Percentiles rank a stretch among this genome's conserved stretches.
Evolutionary conservation across 2,329 filamentous ascomycete species (phyloP).

Genomic region (Colletotrichum godetiae): DNA sequence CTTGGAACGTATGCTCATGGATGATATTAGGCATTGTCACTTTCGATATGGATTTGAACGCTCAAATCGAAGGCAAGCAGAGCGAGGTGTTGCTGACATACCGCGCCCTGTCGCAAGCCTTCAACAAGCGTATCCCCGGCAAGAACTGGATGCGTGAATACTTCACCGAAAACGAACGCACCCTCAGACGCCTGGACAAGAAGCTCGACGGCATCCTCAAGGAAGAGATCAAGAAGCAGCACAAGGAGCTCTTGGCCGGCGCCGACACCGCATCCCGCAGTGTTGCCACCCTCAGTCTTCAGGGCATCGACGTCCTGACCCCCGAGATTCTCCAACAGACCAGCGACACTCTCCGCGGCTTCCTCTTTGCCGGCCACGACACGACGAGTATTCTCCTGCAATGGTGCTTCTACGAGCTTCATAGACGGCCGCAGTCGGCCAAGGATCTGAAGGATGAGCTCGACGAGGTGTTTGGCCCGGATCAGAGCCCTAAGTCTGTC

Average conservation of each 20-base stretch:
- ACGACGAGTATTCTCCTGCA: conserved; percentile 50
- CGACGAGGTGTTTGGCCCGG: conserved; percentile 47
- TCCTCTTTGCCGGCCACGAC: conserved; percentile 54
- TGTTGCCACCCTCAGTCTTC: conserved; percentile 47
- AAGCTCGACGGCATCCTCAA: conserved; percentile 40
- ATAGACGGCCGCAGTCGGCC: conserved; percentile 42
- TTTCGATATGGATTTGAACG: conserved; percentile 48
- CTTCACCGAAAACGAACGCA: conserved; percentile 36
- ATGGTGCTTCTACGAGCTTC: conserved; percentile 51
- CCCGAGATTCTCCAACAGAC: conserved; percentile 43
- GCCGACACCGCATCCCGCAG: conserved; percentile 36
- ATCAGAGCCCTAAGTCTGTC: conserved; percentile 39
- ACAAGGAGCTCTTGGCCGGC: conserved; percentile 27
- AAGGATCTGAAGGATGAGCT: conserved; percentile 47
- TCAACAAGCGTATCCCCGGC: conserved; percentile 36
- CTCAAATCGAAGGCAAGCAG: conserved; percentile 41
- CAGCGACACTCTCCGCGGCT: conserved; percentile 49
- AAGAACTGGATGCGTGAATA: conserved; percentile 41
- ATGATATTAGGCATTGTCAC: conserved; percentile 41
- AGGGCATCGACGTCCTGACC: conserved; percentile 42
- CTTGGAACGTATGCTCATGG: neutral
- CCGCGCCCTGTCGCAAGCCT: conserved; percentile 34
- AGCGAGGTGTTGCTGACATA: conserved; percentile 40
- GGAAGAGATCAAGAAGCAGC: conserved; percentile 29
- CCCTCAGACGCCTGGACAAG: conserved; percentile 41